Conservation (phyloP, 2,329 filamentous ascomycete genomes). For the Neofusicoccum cordaticola region DNA sequence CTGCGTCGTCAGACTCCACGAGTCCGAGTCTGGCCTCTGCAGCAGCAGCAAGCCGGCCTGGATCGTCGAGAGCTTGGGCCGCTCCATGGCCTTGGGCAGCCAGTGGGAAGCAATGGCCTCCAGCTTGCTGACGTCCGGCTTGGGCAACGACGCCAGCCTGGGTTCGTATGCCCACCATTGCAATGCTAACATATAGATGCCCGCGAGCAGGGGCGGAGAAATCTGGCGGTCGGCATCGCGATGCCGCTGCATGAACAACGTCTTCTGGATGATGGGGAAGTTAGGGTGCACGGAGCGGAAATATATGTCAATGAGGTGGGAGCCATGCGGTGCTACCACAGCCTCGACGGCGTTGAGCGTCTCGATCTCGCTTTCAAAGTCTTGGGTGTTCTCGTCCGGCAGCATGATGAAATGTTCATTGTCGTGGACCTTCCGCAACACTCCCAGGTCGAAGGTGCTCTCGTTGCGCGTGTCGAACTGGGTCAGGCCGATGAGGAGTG, state of each 20-base stretch:
- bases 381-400: conserved; percentile 69
- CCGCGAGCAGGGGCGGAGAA: conserved; percentile 72
- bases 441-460: conserved; percentile 63
- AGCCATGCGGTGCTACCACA: conserved; percentile 73
- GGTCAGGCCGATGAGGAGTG: conserved; percentile 76
- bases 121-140: conserved; percentile 69
- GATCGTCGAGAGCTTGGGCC: conserved; percentile 77
- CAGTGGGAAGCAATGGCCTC: conserved; percentile 72
- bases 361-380: conserved; percentile 66
- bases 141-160: conserved; percentile 60
- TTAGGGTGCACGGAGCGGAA: conserved; percentile 77
- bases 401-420: conserved; percentile 78
- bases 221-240: conserved; percentile 69
- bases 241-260: conserved; percentile 76
- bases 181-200: conserved; percentile 79
- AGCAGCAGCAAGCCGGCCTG: conserved; percentile 74
- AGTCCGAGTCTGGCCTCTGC: conserved; percentile 72
- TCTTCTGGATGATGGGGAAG: conserved; percentile 80
- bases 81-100: conserved; percentile 72
- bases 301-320: conserved; percentile 73
- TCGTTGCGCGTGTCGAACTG: conserved; percentile 79
- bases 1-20: conserved; percentile 83
- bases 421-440: conserved; percentile 71
- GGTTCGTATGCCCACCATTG: conserved; percentile 83
- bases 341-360: conserved; percentile 72